Percentiles rank a stretch among this genome's conserved stretches.
phyloP scores from a whole-genome alignment of 2,329 filamentous ascomycete genomes.

The Claviceps sp. region DNA sequence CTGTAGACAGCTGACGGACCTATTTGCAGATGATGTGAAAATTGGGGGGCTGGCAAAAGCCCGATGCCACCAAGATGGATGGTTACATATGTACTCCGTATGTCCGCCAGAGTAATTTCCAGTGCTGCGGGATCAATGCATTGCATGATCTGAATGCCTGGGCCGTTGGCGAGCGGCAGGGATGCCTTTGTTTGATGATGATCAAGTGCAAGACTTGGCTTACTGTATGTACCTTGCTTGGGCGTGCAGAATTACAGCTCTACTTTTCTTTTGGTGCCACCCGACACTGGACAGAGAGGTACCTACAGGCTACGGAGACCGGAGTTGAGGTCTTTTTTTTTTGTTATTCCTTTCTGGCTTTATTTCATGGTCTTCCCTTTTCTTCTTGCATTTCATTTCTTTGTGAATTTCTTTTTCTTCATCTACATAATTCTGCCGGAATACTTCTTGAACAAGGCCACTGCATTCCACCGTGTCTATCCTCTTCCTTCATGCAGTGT shows the following conservation, averaged over 20 bases:
- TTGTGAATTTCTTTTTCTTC: neutral
- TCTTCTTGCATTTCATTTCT: no score
- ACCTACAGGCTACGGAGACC: no score
- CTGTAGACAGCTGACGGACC: neutral
- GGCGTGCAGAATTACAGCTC: no score
- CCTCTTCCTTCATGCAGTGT: conserved; percentile 32
- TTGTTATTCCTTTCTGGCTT: no score
- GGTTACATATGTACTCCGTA: no score
- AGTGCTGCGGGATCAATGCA: neutral
- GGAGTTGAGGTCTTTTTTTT: no score
- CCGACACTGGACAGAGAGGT: no score
- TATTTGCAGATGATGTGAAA: neutral
- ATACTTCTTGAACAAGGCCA: neutral
- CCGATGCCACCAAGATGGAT: neutral
- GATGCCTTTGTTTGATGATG: neutral
- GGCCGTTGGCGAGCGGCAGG: neutral
- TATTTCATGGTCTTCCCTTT: no score
- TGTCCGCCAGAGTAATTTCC: neutral
- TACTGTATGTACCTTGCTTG: no score
- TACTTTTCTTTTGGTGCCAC: no score
- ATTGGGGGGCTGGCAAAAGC: conserved; percentile 2
- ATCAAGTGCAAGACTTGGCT: neutral
- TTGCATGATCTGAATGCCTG: neutral
- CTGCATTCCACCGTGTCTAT: neutral
- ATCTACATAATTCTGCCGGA: neutral